Evolutionary conservation across 176 grass and related monocot species (phyloP), one percentile per base, ranked within the genome.

Genomic region (Pontederia crassipes): DNA sequence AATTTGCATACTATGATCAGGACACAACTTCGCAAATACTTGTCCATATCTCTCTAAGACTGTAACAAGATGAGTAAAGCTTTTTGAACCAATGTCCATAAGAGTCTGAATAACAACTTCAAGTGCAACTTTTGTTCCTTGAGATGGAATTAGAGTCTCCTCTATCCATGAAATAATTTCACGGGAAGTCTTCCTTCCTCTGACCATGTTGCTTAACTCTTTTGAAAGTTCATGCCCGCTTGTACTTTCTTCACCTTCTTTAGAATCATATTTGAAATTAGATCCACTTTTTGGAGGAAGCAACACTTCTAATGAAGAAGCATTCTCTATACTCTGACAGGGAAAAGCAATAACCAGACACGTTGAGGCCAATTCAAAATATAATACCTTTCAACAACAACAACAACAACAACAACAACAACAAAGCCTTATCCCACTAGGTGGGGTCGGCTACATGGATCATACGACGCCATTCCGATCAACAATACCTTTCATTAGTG

Each of bases 51-150:
- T 81, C 75, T 98, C 93, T 48, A 98, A 71, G 53, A 98, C 79
- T 28, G 93, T 92, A 49, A 98, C 83, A 69, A 98, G 82, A 88
- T 98, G 93, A 48, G 93, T 98, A 65, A 98, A 98, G 78, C 93
- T 98, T 80, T 92, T 98, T 51, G 93, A 91, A 49, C 93, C 93
- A n/a, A 92, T 92, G 67, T 98, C 93, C 68, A 98, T 58, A 66
- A 98, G 81, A 7, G 87, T 92, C 73, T 92, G 84, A 58, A 69
- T 82, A 75, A 92, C 84, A 69, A 98, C 84, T 92, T 77, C 78
- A 11, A 98, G 68, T n/a, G 87, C 84, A 56, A 88, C 84, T 56
- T 98, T 75, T 75, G 81, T 45, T 62, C 84, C 84, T 58, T 88
- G 78, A 69, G 64, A 72, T 61, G 78, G 74, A 81, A 85, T 77